phyloP scores from a whole-genome alignment of 805 yeast genomes.

The Ogataea glucozyma region DNA sequence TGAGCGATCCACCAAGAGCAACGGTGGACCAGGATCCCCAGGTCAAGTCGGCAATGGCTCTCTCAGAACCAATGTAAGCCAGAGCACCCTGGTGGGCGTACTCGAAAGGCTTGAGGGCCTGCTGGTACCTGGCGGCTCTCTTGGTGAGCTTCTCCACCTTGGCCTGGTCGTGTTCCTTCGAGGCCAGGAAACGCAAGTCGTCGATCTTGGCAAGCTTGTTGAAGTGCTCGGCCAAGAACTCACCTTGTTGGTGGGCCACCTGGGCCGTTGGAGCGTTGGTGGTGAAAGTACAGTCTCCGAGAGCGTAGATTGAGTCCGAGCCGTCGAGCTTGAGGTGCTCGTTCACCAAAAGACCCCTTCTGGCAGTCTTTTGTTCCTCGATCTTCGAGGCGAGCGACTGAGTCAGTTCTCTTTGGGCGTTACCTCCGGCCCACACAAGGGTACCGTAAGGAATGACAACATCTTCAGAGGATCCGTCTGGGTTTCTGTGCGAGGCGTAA shows the following conservation, averaged over 20 bases:
- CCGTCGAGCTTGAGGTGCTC: conserved; percentile 83
- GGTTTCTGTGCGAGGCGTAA: conserved; percentile 64
- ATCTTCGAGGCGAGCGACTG: conserved; percentile 63
- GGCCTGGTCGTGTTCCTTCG: conserved; percentile 40
- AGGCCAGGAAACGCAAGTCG: conserved; percentile 47
- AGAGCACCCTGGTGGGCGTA: conserved; percentile 89
- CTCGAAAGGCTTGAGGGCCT: conserved; percentile 58
- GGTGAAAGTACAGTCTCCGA: conserved; percentile 92
- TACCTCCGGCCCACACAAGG: conserved; percentile 96
- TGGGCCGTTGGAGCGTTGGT: conserved; percentile 95
- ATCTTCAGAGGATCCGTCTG: conserved; percentile 61
- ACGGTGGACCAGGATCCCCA: conserved; percentile 79
- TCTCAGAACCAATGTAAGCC: conserved; percentile 89
- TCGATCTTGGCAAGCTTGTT: conserved; percentile 64
- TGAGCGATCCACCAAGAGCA: conserved; percentile 78
- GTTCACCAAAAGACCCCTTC: conserved; percentile 85
- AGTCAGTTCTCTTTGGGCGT: conserved; percentile 78
- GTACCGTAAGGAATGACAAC: conserved; percentile 79
- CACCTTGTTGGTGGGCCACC: conserved; percentile 94
- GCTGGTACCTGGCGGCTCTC: conserved; percentile 42
- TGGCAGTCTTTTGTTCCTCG: conserved; percentile 75
- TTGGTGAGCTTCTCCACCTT: conserved; percentile 47
- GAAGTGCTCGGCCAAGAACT: conserved; percentile 71
- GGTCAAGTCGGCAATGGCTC: conserved; percentile 87
- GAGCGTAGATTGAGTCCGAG: conserved; percentile 71